phyloP scores from a whole-genome alignment of 371 early-diverging fungal species.

The Polyrhizophydium stewartii region DNA sequence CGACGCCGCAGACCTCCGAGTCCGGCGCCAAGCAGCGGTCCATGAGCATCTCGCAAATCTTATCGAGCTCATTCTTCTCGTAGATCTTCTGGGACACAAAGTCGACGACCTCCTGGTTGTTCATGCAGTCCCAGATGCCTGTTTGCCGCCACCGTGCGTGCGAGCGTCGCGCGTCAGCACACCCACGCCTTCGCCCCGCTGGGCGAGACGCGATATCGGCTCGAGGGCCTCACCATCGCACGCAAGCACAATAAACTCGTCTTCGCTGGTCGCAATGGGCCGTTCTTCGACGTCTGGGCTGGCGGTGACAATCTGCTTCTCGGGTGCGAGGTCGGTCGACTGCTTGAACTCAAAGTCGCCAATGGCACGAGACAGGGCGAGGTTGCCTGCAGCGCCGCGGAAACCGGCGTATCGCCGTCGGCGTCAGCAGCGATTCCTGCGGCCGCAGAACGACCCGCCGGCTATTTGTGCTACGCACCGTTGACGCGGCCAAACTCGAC shows the following conservation, averaged over 20 bases:
- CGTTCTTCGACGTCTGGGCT: constrained; percentile 72
- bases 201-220: neutral
- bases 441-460: neutral
- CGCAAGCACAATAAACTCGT: constrained; percentile 92
- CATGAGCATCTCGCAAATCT: constrained; percentile 85
- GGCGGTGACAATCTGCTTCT: constrained; percentile 88
- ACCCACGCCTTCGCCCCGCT: too few relatives aligned
- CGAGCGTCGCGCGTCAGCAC: too few relatives aligned
- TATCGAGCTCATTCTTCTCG: constrained; percentile 48
- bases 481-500: constrained; percentile 95
- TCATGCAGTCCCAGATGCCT: constrained; percentile 97
- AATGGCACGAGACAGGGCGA: constrained; percentile 92
- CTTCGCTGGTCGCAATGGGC: constrained; percentile 37
- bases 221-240: constrained; percentile 81
- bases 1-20: constrained; percentile 79
- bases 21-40: constrained; percentile 82
- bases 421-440: too few relatives aligned
- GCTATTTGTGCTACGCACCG: constrained; percentile 48
- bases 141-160: neutral
- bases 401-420: too few relatives aligned
- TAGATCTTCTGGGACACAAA: constrained; percentile 68
- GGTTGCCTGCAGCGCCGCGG: constrained; percentile 56
- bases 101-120: constrained; percentile 80
- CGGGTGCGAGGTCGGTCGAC: constrained; percentile 62
- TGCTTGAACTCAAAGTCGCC: constrained; percentile 97